Evolutionary conservation across 441 rosid species (phyloP), one percentile per base, ranked within the genome.

Genomic region (Francoa sonchifolia): DNA sequence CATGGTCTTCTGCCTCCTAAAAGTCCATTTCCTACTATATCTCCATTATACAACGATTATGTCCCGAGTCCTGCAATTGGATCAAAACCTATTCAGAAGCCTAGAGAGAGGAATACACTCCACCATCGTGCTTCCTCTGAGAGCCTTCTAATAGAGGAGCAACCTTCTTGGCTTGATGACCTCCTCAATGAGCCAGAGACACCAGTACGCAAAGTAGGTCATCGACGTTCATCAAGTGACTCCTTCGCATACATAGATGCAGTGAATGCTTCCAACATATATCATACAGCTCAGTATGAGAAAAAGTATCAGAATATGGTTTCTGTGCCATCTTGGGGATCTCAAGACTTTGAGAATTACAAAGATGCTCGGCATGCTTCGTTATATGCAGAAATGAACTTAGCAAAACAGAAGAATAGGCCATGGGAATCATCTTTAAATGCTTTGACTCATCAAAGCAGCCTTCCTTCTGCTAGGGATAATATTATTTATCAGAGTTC

Each of bases 121-220:
- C 69, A 65, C 53, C 72, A 68, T 5, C 59, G 61, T 47, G 59
- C 74, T 36, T 59, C 72, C 26, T 62, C 65, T 14, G 67, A 59
- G 68, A 53, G 61, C 54, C 29, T 68, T 47, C 22, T 68, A 21
- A 37, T 30, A 23, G 74, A 68, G 9, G 78, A 87, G 64, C 97
- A 80, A 59, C 99, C 99, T 44, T 87, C 87, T 55, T 93, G 99
- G 99, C 94, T 88, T 45, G 99, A 93, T 68, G 99, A 93, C 68
- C 88, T 88, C 44, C 96, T 93, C 50, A 79, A 93, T 22, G 99
- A 93, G 56, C 99, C 97, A 0, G 97, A 92, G 49, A 87, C 87
- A 17, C 97, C 97, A 40, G 93, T 74, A 17, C 83, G 79, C 16
- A 76, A 57, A 67, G 93, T 83, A 27, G 86, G 87, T 58, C 99